Conservation (phyloP, 306 rosid species). For the Hippophae gyantsensis region DNA sequence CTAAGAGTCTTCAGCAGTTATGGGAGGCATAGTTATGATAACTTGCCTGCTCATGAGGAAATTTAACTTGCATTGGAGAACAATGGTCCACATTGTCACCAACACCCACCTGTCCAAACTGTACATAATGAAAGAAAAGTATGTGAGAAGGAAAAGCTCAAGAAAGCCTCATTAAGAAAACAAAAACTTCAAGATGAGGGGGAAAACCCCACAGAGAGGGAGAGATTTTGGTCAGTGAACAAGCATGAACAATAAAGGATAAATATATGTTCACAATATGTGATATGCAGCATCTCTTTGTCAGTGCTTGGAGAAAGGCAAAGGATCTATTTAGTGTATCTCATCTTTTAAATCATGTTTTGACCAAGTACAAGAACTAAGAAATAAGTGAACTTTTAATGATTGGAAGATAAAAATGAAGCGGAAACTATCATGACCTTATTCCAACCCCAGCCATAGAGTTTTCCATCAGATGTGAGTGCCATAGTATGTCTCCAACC, state of each 20-base stretch:
- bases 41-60: constrained; percentile 65
- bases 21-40: constrained; percentile 16
- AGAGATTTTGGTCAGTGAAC: no score
- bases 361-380: constrained; percentile 1
- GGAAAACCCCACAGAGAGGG: no score
- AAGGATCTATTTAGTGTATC: no score
- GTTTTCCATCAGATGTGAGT: constrained; percentile 61
- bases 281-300: no score
- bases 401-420: constrained; percentile 11
- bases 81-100: constrained; percentile 72
- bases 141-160: no score
- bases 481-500: constrained; percentile 99
- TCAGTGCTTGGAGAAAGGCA: no score
- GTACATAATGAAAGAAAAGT: constrained; percentile 18
- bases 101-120: constrained; percentile 95
- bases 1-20: constrained; percentile 10
- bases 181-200: no score
- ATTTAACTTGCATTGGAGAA: constrained; percentile 60
- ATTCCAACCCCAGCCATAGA: constrained; percentile 99
- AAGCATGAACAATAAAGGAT: no score
- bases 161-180: no score
- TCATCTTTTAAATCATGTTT: no score
- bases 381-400: constrained; percentile 11
- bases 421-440: constrained; percentile 35
- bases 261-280: no score